These are phyloP conservation scores for Nigrospora osmanthi DNA, from an alignment of 2,329 filamentous ascomycete genomes.

Conservation along the genomic window DNA sequence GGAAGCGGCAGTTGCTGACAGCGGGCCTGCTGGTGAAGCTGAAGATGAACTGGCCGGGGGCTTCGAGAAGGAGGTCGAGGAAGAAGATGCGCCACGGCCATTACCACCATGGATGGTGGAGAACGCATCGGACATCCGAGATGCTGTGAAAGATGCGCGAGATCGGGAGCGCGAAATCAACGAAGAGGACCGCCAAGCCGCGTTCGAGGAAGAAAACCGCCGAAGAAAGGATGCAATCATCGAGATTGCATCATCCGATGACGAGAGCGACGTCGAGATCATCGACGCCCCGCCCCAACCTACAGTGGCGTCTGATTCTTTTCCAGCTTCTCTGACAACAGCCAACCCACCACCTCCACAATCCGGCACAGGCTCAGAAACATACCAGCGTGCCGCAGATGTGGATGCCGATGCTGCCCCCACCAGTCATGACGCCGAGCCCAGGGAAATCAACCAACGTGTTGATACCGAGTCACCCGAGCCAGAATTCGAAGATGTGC, in stretches of 20 bases:
- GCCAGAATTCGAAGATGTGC: conserved; percentile 22
- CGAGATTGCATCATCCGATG: conserved; percentile 55
- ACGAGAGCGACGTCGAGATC: conserved; percentile 49
- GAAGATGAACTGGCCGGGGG: conserved; percentile 53
- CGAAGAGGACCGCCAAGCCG: conserved; percentile 52
- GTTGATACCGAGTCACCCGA: conserved; percentile 10
- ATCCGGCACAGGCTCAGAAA: no score
- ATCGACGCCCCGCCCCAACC: conserved; percentile 40
- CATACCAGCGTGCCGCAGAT: no score
- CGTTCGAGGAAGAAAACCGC: conserved; percentile 43
- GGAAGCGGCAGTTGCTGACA: conserved; percentile 23
- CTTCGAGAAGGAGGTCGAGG: conserved; percentile 46
- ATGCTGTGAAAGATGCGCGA: conserved; percentile 51
- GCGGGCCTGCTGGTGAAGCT: conserved; percentile 21
- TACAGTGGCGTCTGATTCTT: no score
- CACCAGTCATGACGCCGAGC: no score
- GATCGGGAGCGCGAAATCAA: conserved; percentile 52
- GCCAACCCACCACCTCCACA: no score
- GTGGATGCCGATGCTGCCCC: no score
- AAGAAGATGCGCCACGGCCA: conserved; percentile 35
- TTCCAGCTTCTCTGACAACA: no score
- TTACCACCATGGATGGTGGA: conserved; percentile 67
- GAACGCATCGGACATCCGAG: conserved; percentile 57
- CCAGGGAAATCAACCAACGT: no score
- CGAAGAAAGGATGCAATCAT: conserved; percentile 44